These are phyloP conservation scores for Pythium rishiriense DNA, from an alignment of 352 stramenopile genomes.

Conservation along the genomic window DNA sequence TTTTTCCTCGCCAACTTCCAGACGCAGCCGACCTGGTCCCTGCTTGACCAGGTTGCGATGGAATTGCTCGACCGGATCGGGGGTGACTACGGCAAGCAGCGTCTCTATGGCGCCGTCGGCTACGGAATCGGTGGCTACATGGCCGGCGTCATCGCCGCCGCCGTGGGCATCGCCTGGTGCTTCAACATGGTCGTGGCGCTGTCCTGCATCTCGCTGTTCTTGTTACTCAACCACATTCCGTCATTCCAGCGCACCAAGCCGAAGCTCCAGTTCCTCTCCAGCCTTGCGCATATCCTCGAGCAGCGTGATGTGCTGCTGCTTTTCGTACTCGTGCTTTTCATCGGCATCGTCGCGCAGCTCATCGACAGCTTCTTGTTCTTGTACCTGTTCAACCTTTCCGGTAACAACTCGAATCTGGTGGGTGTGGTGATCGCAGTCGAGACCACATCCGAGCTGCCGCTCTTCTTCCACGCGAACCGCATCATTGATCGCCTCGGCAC, in stretches of 20 bases:
- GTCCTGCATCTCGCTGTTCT: slow-evolving; percentile 50
- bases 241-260: slow-evolving; percentile 33
- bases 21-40: slow-evolving; percentile 59
- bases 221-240: slow-evolving; percentile 58
- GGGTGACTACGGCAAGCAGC: slow-evolving; percentile 76
- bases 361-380: slow-evolving; percentile 77
- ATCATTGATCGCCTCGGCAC: slow-evolving; percentile 65
- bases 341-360: slow-evolving; percentile 54
- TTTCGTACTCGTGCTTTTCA: slow-evolving; percentile 67
- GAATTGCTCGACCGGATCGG: slow-evolving; percentile 58
- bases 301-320: slow-evolving; percentile 60
- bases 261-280: slow-evolving; percentile 42
- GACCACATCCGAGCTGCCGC: slow-evolving; percentile 67
- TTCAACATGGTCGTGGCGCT: slow-evolving; percentile 76
- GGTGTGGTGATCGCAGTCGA: slow-evolving; percentile 69
- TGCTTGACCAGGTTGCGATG: slow-evolving; percentile 70
- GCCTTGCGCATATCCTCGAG: slow-evolving; percentile 40
- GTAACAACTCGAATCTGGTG: slow-evolving; percentile 59
- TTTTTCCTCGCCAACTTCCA: slow-evolving; percentile 79
- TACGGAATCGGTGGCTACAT: slow-evolving; percentile 69
- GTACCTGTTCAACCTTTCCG: slow-evolving; percentile 71
- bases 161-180: slow-evolving; percentile 68
- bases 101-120: slow-evolving; percentile 66
- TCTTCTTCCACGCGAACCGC: slow-evolving; percentile 76
- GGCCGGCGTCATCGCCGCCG: slow-evolving; percentile 53